These are phyloP conservation scores for Naganishia sp. DNA, from an alignment of 1,284 basidiomycete genomes.

Conservation along the genomic window DNA sequence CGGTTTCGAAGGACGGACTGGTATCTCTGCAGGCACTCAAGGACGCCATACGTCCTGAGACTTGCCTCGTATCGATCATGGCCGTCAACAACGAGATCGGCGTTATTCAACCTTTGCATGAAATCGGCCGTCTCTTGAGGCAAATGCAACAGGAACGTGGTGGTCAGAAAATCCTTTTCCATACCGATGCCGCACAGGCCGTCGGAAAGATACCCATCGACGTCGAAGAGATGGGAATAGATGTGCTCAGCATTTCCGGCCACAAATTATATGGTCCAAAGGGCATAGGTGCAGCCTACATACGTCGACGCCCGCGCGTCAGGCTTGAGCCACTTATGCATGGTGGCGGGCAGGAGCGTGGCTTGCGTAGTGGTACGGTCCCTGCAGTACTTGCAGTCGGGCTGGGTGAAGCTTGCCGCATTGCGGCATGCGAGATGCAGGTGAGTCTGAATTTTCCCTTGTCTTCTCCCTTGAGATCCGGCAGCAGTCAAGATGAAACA, in stretches of 20 bases:
- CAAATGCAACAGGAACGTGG: constrained; percentile 56
- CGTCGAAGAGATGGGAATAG: constrained; percentile 94
- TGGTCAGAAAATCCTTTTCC: constrained; percentile 89
- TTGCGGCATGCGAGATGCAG: constrained; percentile 88
- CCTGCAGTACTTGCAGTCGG: constrained; percentile 89
- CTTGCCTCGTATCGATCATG: constrained; percentile 93
- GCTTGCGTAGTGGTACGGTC: constrained; percentile 89
- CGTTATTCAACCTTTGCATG: constrained; percentile 94
- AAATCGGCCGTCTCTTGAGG: constrained; percentile 81
- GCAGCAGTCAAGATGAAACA: background rate
- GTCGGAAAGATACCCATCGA: constrained; percentile 87
- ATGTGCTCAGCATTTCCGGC: constrained; percentile 92
- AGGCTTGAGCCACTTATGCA: constrained; percentile 92
- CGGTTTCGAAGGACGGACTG: constrained; percentile 84
- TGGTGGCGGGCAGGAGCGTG: constrained; percentile 97
- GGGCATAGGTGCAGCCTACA: constrained; percentile 92
- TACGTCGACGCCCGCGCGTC: constrained; percentile 88
- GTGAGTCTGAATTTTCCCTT: constrained; percentile 60
- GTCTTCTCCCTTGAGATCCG: background rate
- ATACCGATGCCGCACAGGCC: constrained; percentile 97
- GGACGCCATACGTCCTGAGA: constrained; percentile 78
- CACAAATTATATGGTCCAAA: constrained; percentile 99
- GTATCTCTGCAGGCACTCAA: constrained; percentile 75
- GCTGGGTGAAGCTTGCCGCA: constrained; percentile 89
- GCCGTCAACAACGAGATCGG: constrained; percentile 99